Evolutionary conservation across 306 rosid genomes (phyloP).

Genomic region (Quercus gilva): DNA sequence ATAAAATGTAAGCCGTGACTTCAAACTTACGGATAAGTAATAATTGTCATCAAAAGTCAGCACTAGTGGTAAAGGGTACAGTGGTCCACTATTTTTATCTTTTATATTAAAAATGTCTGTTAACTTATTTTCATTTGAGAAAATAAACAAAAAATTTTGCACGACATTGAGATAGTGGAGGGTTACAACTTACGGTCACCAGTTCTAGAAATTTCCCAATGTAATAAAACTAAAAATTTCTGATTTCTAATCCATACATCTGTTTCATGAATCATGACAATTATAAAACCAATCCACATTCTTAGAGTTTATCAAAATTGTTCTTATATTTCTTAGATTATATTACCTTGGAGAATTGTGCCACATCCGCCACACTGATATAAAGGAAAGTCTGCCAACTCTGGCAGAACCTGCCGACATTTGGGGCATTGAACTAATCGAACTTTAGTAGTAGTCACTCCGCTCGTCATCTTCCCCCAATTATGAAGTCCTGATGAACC

Average conservation of each 20-base stretch:
- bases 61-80: constrained; percentile 4
- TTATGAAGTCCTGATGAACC: constrained; percentile 14
- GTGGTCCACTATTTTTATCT: neutral
- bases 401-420: constrained; percentile 61
- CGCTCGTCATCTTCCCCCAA: constrained; percentile 45
- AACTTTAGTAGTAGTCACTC: constrained; percentile 40
- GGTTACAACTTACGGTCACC: constrained; percentile 18
- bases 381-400: constrained; percentile 48
- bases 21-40: neutral
- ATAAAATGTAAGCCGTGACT: neutral
- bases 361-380: constrained; percentile 90
- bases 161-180: constrained; percentile 1
- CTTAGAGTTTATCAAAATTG: neutral
- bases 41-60: neutral
- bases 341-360: constrained; percentile 67
- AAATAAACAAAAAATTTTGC: neutral
- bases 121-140: neutral
- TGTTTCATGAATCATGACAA: neutral
- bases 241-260: neutral
- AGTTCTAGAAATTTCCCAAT: constrained; percentile 6
- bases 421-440: constrained; percentile 84
- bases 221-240: neutral
- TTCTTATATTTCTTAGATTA: neutral
- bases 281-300: neutral
- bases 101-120: neutral